A percentile compares a stretch with the other conserved stretches of the same genome.
Conservation (phyloP, 2,329 filamentous ascomycete genomes). For the Hypoxylon sp. region DNA sequence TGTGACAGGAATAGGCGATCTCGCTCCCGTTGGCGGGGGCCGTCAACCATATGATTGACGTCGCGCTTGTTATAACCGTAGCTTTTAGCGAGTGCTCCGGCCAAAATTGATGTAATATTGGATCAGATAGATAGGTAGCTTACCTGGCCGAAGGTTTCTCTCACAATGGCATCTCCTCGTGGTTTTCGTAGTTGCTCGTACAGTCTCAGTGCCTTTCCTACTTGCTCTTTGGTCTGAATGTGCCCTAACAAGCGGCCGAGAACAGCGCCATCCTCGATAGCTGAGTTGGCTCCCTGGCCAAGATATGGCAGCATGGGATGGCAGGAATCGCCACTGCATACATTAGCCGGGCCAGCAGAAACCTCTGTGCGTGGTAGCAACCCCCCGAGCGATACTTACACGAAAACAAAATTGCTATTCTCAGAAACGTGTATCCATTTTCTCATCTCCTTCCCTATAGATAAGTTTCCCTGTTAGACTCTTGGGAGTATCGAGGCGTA, state of each 20-base stretch:
- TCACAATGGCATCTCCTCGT: slow-evolving; percentile 66
- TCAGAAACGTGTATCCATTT: slow-evolving; percentile 64
- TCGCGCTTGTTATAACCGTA: slow-evolving; percentile 56
- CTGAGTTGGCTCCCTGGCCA: slow-evolving; percentile 75
- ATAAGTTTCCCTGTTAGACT: slow-evolving; percentile 9
- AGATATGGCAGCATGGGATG: slow-evolving; percentile 74
- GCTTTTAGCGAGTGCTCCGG: slow-evolving; percentile 2
- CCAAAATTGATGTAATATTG: no score
- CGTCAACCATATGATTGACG: slow-evolving; percentile 66
- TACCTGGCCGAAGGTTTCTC: slow-evolving; percentile 69
- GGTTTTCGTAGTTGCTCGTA: slow-evolving; percentile 63
- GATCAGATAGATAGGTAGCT: no score
- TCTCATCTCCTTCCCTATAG: slow-evolving; percentile 60
- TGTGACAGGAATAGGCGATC: slow-evolving; percentile 69
- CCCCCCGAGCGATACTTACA: slow-evolving; percentile 55
- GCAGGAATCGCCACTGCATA: slow-evolving; percentile 67
- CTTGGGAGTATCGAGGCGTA: neutral
- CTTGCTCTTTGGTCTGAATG: slow-evolving; percentile 59
- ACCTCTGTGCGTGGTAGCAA: slow-evolving; percentile 22
- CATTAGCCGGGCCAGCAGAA: slow-evolving; percentile 35
- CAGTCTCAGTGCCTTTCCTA: slow-evolving; percentile 59
- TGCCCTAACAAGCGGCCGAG: slow-evolving; percentile 69
- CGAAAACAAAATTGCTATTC: slow-evolving; percentile 60
- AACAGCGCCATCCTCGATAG: slow-evolving; percentile 76
- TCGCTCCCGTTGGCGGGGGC: slow-evolving; percentile 67